A percentile compares a stretch with the other conserved stretches of the same genome.
phyloP scores from a whole-genome alignment of 257 asterid species.

The Rauvolfia tetraphylla region DNA sequence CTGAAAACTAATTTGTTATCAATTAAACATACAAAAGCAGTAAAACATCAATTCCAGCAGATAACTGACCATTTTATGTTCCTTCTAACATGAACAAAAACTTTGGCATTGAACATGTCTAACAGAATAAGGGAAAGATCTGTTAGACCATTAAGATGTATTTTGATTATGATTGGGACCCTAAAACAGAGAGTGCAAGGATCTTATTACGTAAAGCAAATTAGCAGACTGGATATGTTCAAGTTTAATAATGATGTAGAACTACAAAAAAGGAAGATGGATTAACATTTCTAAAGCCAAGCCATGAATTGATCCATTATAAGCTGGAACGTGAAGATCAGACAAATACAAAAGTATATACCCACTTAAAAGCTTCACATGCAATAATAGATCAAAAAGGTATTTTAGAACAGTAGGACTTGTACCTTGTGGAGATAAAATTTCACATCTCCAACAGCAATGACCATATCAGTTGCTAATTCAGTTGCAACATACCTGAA shows the following conservation, averaged over 20 bases:
- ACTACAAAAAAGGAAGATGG: background rate
- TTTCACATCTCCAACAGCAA: constrained; percentile 43
- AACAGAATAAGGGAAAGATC: background rate
- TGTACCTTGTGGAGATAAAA: constrained; percentile 54
- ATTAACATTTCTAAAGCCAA: background rate
- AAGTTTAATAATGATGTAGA: background rate
- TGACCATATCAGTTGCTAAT: constrained; percentile 38
- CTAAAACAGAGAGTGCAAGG: background rate
- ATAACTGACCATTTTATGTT: background rate
- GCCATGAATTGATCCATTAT: background rate
- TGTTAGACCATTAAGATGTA: background rate
- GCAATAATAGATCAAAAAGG: background rate
- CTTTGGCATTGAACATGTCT: background rate
- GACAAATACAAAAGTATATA: background rate
- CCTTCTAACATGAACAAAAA: background rate
- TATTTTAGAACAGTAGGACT: background rate
- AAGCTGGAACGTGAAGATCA: background rate
- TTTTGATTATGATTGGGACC: background rate
- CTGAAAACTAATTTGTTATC: background rate
- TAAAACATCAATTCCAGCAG: background rate
- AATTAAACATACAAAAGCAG: background rate
- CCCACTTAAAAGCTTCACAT: too few species aligned
- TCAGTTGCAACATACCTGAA: constrained; percentile 52
- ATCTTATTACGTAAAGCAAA: background rate
- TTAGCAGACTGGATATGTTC: background rate